Base-by-base conservation (phyloP, 495 filamentous ascomycete species). In the Neurospora hispaniola region DNA sequence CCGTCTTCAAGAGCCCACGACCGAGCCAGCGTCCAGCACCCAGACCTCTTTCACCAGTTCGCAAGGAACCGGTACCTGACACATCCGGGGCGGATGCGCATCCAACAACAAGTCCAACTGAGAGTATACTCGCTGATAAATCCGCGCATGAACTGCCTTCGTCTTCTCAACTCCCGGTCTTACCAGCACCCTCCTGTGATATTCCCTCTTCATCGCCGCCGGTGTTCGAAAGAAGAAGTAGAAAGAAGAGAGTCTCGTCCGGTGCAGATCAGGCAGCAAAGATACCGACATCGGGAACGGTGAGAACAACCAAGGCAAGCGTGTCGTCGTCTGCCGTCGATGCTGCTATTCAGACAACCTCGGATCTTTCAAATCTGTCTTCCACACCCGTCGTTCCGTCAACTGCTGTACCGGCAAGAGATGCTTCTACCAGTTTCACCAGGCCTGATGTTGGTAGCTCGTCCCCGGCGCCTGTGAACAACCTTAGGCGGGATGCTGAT, bases 41-140 rank as follows among this genome's bases (percentile, higher is more conserved):
- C 9, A 48, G 62, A 4, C 8, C 4, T 18, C 23, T 4, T 35
- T 66, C 54, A 14, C 27, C 54, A 66, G 2, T 66, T 18, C 27
- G 35, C 12, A 31, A 66, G 3, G 18, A 18, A 35, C 6, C 1
- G 27, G 0, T 6, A 35, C 12, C 12, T 66, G 70, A 74, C 18
- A 62, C 62, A 5, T 73, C 73, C 9, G 73, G 75, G 35, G 78
- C 59, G 18, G 83, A 81, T 8, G 81, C 76, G 1, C 81, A 82
- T 11, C 84, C 82, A 3, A 82, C 82, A 70, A 84, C 83, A 5
- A 84, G 82, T 54, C 84, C 81, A 38, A 66, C 77, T 48, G 41
- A 77, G 11, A 54, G 9, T 7, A 12, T 1, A 27, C 12, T 16
- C 9, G 54, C 16, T 14, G 27, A 18, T 12, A 14, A 66, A 18